These are phyloP conservation scores for Chlorella sp. DNA, from an alignment of 139 green algal genomes.

Conservation along the genomic window DNA sequence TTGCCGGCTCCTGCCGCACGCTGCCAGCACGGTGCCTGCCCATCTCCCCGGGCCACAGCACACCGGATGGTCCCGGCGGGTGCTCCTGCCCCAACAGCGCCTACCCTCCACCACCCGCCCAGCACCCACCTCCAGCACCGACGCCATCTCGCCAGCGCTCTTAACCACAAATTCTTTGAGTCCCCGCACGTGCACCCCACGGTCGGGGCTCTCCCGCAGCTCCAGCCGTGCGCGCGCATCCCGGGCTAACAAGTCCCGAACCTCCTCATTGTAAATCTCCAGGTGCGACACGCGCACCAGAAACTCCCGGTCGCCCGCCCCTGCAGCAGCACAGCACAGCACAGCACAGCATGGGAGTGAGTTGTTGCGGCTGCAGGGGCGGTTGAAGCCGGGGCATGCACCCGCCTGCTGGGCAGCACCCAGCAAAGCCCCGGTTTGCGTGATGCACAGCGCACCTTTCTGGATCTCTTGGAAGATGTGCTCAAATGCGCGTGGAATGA, in stretches of 20 bases:
- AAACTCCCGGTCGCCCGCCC: conserved; percentile 69
- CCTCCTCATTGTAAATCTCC: conserved; percentile 87
- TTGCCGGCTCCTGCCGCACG: too few relatives aligned
- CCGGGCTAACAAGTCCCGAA: conserved; percentile 82
- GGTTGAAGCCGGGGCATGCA: background rate
- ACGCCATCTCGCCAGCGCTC: conserved; percentile 81
- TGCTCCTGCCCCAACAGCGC: background rate
- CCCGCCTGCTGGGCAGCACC: background rate
- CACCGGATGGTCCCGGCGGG: too few relatives aligned
- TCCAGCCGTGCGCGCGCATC: conserved; percentile 77
- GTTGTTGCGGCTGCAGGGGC: background rate
- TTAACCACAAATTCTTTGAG: conserved; percentile 83
- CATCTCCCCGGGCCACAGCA: too few relatives aligned
- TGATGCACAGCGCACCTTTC: conserved; percentile 66
- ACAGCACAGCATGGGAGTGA: background rate
- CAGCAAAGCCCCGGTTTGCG: background rate
- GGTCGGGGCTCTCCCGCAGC: conserved; percentile 78
- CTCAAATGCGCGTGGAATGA: conserved; percentile 92
- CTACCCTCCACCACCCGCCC: background rate
- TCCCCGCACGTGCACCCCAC: conserved; percentile 81
- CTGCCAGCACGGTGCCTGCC: too few relatives aligned
- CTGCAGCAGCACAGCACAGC: background rate
- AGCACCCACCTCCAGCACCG: conserved; percentile 73
- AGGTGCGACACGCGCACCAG: conserved; percentile 91
- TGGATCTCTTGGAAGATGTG: conserved; percentile 94